Base-by-base conservation (phyloP, 805 yeast species). In the Wickerhamiella lipophila region DNA sequence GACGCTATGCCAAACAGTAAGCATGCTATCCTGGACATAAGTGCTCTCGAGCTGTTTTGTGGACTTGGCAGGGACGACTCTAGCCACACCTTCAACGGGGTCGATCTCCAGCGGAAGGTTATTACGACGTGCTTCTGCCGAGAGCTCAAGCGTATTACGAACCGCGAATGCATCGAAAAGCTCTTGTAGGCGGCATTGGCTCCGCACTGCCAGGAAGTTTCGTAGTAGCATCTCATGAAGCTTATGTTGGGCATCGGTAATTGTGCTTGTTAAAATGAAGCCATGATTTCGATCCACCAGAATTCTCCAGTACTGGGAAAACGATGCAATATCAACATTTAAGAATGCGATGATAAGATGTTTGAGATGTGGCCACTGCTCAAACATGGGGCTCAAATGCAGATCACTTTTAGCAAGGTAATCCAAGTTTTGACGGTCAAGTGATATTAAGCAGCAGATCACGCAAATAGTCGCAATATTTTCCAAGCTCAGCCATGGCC, bases 401-500 rank as follows among this genome's bases (percentile, higher is more conserved):
- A 44, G 41, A 30, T 49, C 51, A n/a, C 39, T 29, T 23, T 18
- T n/a, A 11, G 26, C 26, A 2, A 42, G 22, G 22, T 25, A 43
- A 6, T 13, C 34, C 15, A 49, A 39, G 21, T 36, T 38, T 21
- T 38, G 47, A 3, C 47, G 39, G 23, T 15, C 18, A 6, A 49
- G n/a, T 7, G 47, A 32, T 12, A 27, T 16, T 13, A 42, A 12
- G 3, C 29, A 15, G 29, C 45, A 19, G n/a, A 44, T n/a, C 16
- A 39, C 45, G 16, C 25, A 30, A 23, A 49, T 15, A 1, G 47
- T 32, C 1, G 32, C 41, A 2, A 19, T 12, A 18, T 21, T 22
- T 16, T 42, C 41, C 7, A 15, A n/a, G 25, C 15, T 19, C 9
- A 43, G 8, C 51, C 51, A 49, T 13, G 39, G 40, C 43, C 39